A percentile compares a stretch with the other conserved stretches of the same genome.
phyloP scores from a whole-genome alignment of 352 stramenopile genomes.

The Phytophthora ramorum region DNA sequence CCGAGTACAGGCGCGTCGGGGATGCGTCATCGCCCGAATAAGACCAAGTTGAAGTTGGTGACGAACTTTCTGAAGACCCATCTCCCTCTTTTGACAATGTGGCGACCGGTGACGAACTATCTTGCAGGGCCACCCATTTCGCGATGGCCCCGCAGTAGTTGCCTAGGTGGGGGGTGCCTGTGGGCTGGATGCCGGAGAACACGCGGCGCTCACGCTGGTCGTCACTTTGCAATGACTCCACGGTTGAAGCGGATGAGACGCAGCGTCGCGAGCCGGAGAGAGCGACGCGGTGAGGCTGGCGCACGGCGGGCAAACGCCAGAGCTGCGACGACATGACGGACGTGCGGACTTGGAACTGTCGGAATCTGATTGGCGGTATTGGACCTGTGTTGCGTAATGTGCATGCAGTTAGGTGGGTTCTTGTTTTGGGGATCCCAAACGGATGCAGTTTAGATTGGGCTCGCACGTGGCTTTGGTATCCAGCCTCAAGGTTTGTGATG shows the following conservation, averaged over 20 bases:
- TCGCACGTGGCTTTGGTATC: no score
- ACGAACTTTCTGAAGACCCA: constrained; percentile 27
- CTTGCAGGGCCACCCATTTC: constrained; percentile 97
- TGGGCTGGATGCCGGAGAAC: constrained; percentile 98
- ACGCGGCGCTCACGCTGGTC: constrained; percentile 62
- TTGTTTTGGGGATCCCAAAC: background rate
- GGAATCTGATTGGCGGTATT: constrained; percentile 2
- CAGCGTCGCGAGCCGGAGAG: background rate
- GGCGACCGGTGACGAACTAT: constrained; percentile 25
- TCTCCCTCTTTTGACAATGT: constrained; percentile 9
- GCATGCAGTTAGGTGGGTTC: background rate
- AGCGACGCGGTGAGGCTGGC: background rate
- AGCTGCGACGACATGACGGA: constrained; percentile 25
- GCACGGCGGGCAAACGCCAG: constrained; percentile 4
- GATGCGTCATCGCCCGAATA: constrained; percentile 7
- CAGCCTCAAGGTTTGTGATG: no score
- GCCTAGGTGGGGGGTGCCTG: constrained; percentile 97
- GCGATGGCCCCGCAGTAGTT: constrained; percentile 99
- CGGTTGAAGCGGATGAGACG: constrained; percentile 3
- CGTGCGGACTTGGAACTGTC: background rate
- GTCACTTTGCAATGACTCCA: constrained; percentile 9
- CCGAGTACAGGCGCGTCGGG: constrained; percentile 60
- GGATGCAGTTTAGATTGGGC: no score
- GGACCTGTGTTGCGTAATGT: background rate
- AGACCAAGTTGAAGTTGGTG: constrained; percentile 25